Base-by-base conservation (phyloP, 768 basidiomycete species). In the Podaxis rugospora region DNA sequence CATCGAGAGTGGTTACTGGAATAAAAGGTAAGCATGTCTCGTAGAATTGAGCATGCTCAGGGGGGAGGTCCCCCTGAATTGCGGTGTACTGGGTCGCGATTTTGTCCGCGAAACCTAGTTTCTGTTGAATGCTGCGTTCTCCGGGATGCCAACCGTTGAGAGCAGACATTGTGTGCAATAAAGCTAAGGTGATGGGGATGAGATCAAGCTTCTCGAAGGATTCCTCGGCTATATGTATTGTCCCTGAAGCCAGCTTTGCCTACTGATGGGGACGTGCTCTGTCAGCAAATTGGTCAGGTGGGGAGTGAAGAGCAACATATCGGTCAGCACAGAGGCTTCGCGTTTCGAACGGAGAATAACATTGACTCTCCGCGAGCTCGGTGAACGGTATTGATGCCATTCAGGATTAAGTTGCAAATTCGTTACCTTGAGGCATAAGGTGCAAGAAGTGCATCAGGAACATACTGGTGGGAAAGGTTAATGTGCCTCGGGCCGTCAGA, bases 1-100 rank as follows among this genome's bases (percentile, higher is more conserved):
- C 69, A 64, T 87, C 86, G 21, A 87, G 68, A 1, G 80, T 81
- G n/a, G 82, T 78, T 9, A 86, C 66, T 4, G 84, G 84, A 16
- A 88, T 71, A 64, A 87, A 87, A 1, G 78, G 79, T 5, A 86
- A 69, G 13, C 74, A 67, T 1, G 75, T 78, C 2, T 78, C 72
- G 64, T 86, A 77, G 63, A 87, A 85, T 3, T 65, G 65, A 3
- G 76, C 76, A 62, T 86, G 83, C 21, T 86, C 69, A 28, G 76
- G 76, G 4, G 80, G 76, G 63, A 87, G 72, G 52, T 83, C 82
- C 23, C 74, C 75, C 5, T 68, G 65, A 57, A 87, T 82, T 47
- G 57, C 46, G 18, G 67, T 65, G 37, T 73, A 64, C 13, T 69
- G 63, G 0, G 68, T 62, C 47, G 76, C 47, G 4, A 69, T 76